A percentile compares a stretch with the other conserved stretches of the same genome.
phyloP scores from a whole-genome alignment of 768 basidiomycete species.

The Termitomyces sp. region DNA sequence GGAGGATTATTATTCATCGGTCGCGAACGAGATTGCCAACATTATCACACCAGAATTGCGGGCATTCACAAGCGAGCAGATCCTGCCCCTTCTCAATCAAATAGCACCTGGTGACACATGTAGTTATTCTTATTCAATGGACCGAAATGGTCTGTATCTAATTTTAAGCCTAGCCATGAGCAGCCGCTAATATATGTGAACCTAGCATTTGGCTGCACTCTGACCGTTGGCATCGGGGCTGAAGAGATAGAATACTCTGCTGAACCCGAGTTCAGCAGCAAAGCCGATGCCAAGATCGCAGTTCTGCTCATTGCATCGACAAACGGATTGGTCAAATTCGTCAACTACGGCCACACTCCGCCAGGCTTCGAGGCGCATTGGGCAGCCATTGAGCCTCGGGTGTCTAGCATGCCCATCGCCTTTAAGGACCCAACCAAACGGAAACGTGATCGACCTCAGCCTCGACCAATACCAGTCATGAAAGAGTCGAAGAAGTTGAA shows the following conservation, averaged over 20 bases:
- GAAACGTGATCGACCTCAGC: not conserved
- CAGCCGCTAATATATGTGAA: not conserved
- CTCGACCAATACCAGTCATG: not conserved
- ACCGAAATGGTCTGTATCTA: not conserved
- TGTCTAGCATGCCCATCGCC: not conserved
- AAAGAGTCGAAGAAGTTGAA: not conserved
- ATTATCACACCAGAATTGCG: not conserved
- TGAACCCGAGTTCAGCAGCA: not conserved
- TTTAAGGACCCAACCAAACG: not conserved
- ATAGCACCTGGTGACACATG: not conserved
- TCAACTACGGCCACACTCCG: not conserved
- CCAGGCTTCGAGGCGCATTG: not conserved
- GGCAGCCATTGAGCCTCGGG: not conserved
- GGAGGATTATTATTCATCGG: conserved; percentile 50
- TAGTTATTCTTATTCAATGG: not conserved
- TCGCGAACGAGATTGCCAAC: conserved; percentile 21
- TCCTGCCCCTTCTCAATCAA: not conserved
- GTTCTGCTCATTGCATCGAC: not conserved
- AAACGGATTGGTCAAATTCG: not conserved
- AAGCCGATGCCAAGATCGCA: not conserved
- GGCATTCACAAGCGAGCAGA: not conserved
- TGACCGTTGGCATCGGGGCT: not conserved
- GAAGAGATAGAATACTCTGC: not conserved
- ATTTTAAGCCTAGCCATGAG: not conserved
- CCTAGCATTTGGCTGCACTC: not conserved